Base-by-base conservation (phyloP, 2,329 filamentous ascomycete species). In the Chaetomium sp. region DNA sequence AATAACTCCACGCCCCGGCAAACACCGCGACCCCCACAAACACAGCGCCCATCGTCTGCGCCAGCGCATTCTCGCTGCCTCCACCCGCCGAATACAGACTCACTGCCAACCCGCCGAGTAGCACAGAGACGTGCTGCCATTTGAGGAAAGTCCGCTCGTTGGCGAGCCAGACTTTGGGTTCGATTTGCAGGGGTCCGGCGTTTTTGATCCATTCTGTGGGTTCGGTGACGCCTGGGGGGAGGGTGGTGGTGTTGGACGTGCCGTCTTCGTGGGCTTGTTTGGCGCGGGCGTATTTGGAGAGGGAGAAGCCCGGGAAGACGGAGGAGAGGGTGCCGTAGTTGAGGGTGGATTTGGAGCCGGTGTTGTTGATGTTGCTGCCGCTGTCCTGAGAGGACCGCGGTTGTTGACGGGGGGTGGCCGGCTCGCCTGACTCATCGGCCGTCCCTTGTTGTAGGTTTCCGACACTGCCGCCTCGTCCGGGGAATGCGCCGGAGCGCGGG, bases 111-210 rank as follows among this genome's bases (percentile, higher is more conserved):
- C 86, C 85, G 40, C 91, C 91, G 32, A 99, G 84, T 11, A 99
- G 79, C 49, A 99, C 84, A 59, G 85, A 87, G 66, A 99, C 91
- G 70, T 97, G 91, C 76, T 97, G 89, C 94, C 94, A 99, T 72
- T 96, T 97, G 71, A 99, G 86, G 69, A 96, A 99, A 0, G 94
- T 99, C 59, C 94, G 87, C 74, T 99, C 92, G 72, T 99, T 99
- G 53, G 94, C 94, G 55, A 99, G 85, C 92, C 94, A 99, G 35
- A 99, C 92, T 73, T 99, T 99, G 59, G 90, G 91, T 74, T 99
- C 94, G 55, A 99, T 90, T 68, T 91, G 88, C 61, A 97, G 81
- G 38, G 91, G 88, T 3, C 94, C 92, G 37, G 87, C 82, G 72
- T 99, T 95, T 76, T 99, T 99, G 77, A 99, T 89, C 85, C 92